Evolutionary conservation across 2,329 filamentous ascomycete species (phyloP), one percentile per base, ranked within the genome.

Genomic region (Curvularia sp.): DNA sequence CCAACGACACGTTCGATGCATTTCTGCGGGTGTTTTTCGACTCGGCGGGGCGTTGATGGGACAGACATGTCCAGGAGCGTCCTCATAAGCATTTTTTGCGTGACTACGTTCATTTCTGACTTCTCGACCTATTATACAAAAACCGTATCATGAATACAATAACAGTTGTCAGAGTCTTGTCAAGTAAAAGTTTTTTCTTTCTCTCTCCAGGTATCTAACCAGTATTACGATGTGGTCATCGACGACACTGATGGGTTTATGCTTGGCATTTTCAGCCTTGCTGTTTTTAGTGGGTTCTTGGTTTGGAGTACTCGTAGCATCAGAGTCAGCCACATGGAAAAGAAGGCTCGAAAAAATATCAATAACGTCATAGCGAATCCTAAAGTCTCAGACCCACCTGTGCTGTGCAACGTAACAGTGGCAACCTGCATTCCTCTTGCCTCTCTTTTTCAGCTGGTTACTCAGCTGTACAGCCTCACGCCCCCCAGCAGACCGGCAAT

Each of bases 1-100:
- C 15, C 46, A 55, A 50, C 53, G 51, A 57, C 49, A 53, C 24
- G 43, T 58, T 39, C 49, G 60, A 52, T 65, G 60, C 62, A 65
- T 63, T 61, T 53, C 54, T 50, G 53, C 46, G 53, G 57, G 58
- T 58, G 57, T 61, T 65, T 18, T 62, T 43, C 28, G 38, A 46
- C 43, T 49, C 30, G 51, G 48, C 49, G 22, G 50, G 57, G 60
- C 57, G 57, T 60, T 55, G 48, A 57, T 53, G 41, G 43, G 52
- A 58, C 46, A 35, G 22, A 46, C 20, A 47, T 18, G 56, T 58
- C 51, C 50, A 41, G 43, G 49, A 33, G 57, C 43, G 57, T 55
- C 51, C 49, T 35, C 47, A 42, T 26, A 52, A 41, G 22, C 39
- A 24, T 41, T 59, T 49, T 28, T 30, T 44, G 28, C 24, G 52